Evolutionary conservation across 2,329 filamentous ascomycete genomes (phyloP), one percentile per base, ranked within the genome.

Genomic region (Diplodia sapinea): DNA sequence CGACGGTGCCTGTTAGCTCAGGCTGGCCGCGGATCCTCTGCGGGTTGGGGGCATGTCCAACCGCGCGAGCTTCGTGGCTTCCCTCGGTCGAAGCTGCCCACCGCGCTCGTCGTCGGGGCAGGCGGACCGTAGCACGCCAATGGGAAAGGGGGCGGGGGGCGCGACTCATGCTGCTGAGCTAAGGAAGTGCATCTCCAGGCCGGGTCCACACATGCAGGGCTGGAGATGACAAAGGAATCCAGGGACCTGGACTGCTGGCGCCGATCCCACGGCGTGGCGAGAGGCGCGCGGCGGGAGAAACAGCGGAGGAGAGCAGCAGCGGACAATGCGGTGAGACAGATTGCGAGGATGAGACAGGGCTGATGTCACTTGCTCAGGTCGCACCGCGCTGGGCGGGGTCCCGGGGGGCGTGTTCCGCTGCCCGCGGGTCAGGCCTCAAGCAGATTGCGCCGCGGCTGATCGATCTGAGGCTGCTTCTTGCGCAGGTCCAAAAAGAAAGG

Each of bases 271-370:
- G 40, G 40, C 40, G 40, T 47, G 40, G 40, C 40, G 40, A 47
- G 36, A 38, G 36, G 36, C 11, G 36, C 36, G 36, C 36, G 36
- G 36, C 36, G 36, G 31, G 31, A 33, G 31, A 33, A 33, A 33
- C 31, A 33, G 31, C 36, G 36, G 36, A 38, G 36, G 36, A 38
- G 36, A 43, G 36, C 55, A 57, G 55, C 20, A 57, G 55, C 20
- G 33, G 56, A 47, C 36, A 43, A 61, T 49, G 56, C 56, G 56
- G 56, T 61, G 56, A 61, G 56, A 61, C 29, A 20, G 56, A 47
- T 61, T 61, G 56, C 56, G 56, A 61, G 23, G 56, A 61, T 61
- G 56, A 61, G 56, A 61, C 56, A 61, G 56, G 40, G 56, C 40
- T 61, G 56, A 61, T 49, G 56, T 61, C 56, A 59, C 55, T 43